phyloP scores from a whole-genome alignment of 139 green algal species.

The Coelastrella sp. region DNA sequence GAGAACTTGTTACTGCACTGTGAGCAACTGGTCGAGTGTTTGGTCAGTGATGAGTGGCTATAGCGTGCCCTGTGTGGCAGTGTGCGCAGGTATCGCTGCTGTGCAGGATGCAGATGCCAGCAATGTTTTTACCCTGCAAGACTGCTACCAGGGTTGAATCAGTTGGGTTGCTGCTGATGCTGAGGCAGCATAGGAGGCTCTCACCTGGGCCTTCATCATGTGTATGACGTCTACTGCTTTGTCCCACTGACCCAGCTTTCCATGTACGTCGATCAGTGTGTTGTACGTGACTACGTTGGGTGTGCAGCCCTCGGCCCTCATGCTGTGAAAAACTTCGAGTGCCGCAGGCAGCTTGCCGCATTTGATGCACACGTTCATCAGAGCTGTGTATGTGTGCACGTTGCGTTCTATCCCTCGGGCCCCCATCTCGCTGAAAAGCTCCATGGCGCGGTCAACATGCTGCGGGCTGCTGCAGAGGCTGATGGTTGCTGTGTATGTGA shows the following conservation, averaged over 20 bases:
- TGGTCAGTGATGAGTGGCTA: too few relatives aligned
- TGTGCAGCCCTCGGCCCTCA: slow-evolving; percentile 64
- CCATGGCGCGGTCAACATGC: slow-evolving; percentile 80
- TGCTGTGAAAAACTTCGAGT: slow-evolving; percentile 77
- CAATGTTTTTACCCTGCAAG: background rate
- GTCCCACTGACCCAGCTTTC: slow-evolving; percentile 82
- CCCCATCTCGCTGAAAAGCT: slow-evolving; percentile 81
- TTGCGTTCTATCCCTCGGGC: slow-evolving; percentile 75
- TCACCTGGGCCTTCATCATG: slow-evolving; percentile 62
- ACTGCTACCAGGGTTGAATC: background rate
- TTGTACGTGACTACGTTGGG: slow-evolving; percentile 77
- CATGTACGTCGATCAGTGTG: slow-evolving; percentile 76
- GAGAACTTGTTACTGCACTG: too few relatives aligned
- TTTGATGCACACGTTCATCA: slow-evolving; percentile 68
- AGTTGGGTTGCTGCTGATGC: slow-evolving; percentile 9
- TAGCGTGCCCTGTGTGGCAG: too few relatives aligned
- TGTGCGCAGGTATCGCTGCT: background rate
- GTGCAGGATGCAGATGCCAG: background rate
- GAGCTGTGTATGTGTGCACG: slow-evolving; percentile 85
- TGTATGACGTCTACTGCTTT: slow-evolving; percentile 67
- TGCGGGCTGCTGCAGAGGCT: slow-evolving; percentile 83
- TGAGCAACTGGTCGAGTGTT: too few relatives aligned
- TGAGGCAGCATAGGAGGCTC: background rate
- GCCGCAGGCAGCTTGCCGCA: slow-evolving; percentile 73
- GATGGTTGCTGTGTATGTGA: slow-evolving; percentile 87